These are phyloP conservation scores for Boletus smithii DNA, from an alignment of 1,284 basidiomycete species.

Conservation along the genomic window DNA sequence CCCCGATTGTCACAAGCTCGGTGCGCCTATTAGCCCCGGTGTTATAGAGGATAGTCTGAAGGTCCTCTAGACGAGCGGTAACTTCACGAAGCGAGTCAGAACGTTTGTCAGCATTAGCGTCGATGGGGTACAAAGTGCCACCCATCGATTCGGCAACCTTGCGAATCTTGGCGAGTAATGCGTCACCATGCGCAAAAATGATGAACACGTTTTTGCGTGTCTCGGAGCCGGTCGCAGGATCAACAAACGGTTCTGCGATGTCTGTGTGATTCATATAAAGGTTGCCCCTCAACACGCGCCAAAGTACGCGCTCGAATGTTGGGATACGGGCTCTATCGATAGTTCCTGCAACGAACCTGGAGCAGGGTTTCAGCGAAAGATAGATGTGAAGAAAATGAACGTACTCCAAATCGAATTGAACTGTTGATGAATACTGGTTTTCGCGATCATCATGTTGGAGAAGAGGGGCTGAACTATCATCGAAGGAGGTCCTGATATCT, in stretches of 20 bases:
- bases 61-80: slow-evolving; percentile 85
- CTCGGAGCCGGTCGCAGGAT: slow-evolving; percentile 77
- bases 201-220: slow-evolving; percentile 99
- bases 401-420: slow-evolving; percentile 86
- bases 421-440: slow-evolving; percentile 52
- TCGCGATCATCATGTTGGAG: slow-evolving; percentile 90
- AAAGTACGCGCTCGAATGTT: slow-evolving; percentile 96
- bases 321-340: slow-evolving; percentile 91
- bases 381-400: slow-evolving; percentile 22
- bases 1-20: slow-evolving; percentile 86
- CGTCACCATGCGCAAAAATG: slow-evolving; percentile 97
- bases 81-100: slow-evolving; percentile 89
- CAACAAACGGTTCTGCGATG: slow-evolving; percentile 90
- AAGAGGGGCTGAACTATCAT: slow-evolving; percentile 88
- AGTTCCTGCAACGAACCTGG: slow-evolving; percentile 91
- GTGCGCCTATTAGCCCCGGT: slow-evolving; percentile 83
- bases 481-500: slow-evolving; percentile 86
- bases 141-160: slow-evolving; percentile 99
- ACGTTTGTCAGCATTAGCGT: slow-evolving; percentile 90
- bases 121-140: slow-evolving; percentile 94
- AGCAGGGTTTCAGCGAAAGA: slow-evolving; percentile 4
- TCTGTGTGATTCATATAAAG: slow-evolving; percentile 99
- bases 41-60: slow-evolving; percentile 88
- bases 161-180: slow-evolving; percentile 93
- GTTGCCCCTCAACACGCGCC: slow-evolving; percentile 97